Evolutionary conservation across 2,329 filamentous ascomycete species (phyloP).

Genomic region (Colletotrichum shisoi): DNA sequence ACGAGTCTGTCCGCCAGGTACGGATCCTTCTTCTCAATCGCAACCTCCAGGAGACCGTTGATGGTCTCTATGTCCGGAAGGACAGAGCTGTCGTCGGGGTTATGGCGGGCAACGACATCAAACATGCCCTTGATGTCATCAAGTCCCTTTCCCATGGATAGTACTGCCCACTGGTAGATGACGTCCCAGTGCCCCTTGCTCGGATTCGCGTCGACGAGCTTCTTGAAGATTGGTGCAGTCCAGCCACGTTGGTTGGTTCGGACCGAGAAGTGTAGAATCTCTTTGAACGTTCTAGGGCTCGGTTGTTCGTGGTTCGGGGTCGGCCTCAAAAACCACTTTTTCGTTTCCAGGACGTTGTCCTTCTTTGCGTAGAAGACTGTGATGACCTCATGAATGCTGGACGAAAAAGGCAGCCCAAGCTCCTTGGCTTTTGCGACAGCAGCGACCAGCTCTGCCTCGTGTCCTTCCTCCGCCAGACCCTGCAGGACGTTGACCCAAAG

Average conservation of each 20-base stretch:
- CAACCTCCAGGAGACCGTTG: constrained; percentile 77
- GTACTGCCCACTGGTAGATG: constrained; percentile 77
- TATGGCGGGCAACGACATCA: constrained; percentile 66
- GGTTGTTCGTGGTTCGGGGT: constrained; percentile 53
- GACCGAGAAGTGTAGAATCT: constrained; percentile 68
- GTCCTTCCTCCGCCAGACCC: constrained; percentile 69
- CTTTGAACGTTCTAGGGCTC: constrained; percentile 57
- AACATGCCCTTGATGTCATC: constrained; percentile 79
- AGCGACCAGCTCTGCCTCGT: constrained; percentile 65
- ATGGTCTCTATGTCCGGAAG: constrained; percentile 74
- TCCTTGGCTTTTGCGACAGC: constrained; percentile 62
- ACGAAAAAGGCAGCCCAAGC: constrained; percentile 55
- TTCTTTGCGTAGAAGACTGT: constrained; percentile 68
- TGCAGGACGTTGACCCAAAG: constrained; percentile 62
- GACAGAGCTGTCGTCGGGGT: constrained; percentile 55
- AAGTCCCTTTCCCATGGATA: constrained; percentile 71
- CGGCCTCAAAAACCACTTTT: constrained; percentile 71
- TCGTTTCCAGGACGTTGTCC: constrained; percentile 67
- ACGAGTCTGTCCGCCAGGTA: constrained; percentile 78
- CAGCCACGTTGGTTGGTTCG: constrained; percentile 68
- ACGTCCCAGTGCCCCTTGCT: constrained; percentile 72
- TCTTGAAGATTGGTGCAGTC: constrained; percentile 66
- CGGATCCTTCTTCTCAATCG: constrained; percentile 73
- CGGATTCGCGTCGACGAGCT: constrained; percentile 57
- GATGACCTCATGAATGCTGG: constrained; percentile 62